Percentiles rank a stretch among this genome's conserved stretches.
Conservation (phyloP, 1,139 yeast genomes). For the Suhomyces ambrosiae region DNA sequence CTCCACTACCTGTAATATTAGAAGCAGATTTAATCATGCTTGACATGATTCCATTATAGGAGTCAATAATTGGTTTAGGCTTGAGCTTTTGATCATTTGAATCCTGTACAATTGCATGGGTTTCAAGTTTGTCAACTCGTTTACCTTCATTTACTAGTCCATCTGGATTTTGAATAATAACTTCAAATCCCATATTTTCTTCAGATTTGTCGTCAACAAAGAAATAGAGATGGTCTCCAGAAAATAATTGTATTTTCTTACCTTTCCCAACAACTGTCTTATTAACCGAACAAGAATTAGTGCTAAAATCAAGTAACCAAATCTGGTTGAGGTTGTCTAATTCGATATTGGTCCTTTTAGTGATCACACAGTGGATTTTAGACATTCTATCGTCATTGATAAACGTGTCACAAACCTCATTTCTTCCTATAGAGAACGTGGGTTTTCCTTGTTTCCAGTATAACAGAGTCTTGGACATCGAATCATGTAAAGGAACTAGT, state of each 20-base stretch:
- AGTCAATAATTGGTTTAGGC: slow-evolving; percentile 29
- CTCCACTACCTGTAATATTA: slow-evolving; percentile 27
- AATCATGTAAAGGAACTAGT: slow-evolving; percentile 32
- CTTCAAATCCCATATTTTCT: slow-evolving; percentile 55
- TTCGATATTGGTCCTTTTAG: slow-evolving; percentile 61
- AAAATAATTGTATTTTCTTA: slow-evolving; percentile 57
- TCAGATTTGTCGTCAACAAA: slow-evolving; percentile 59
- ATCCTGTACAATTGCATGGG: slow-evolving; percentile 29
- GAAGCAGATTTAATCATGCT: slow-evolving; percentile 11
- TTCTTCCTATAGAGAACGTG: slow-evolving; percentile 67
- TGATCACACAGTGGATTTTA: slow-evolving; percentile 75
- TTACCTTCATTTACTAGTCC: slow-evolving; percentile 54
- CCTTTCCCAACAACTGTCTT: slow-evolving; percentile 60
- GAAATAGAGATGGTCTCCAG: slow-evolving; percentile 67
- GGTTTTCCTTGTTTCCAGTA: slow-evolving; percentile 62
- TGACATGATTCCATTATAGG: slow-evolving; percentile 8
- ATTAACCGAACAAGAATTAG: slow-evolving; percentile 79
- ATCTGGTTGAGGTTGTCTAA: slow-evolving; percentile 58
- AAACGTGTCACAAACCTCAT: slow-evolving; percentile 57
- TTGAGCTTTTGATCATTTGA: slow-evolving; percentile 30
- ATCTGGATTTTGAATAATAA: slow-evolving; percentile 50
- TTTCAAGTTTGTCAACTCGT: slow-evolving; percentile 16
- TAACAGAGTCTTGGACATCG: slow-evolving; percentile 44
- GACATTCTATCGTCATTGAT: slow-evolving; percentile 78
- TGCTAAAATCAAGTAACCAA: slow-evolving; percentile 81